Percentiles rank a stretch among this genome's conserved stretches.
Conservation (phyloP, 1,284 basidiomycete genomes). For the Rhodotorula sp. region DNA sequence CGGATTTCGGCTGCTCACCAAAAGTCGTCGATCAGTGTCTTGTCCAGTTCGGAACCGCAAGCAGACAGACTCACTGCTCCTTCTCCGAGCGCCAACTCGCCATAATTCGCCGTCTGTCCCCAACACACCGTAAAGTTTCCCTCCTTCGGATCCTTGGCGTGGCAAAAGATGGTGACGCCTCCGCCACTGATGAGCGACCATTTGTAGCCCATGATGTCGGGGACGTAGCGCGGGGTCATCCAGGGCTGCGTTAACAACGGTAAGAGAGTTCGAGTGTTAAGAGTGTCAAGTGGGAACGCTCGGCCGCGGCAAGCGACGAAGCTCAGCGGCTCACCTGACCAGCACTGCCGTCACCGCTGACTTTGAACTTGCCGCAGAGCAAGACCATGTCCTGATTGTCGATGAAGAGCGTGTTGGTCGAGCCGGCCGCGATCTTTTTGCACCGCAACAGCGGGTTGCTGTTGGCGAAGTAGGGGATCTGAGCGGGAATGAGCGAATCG, state of each 20-base stretch:
- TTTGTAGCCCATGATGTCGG: slow-evolving; percentile 66
- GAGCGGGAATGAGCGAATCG: slow-evolving; percentile 66
- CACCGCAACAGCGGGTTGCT: slow-evolving; percentile 66
- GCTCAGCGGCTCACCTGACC: slow-evolving; percentile 42
- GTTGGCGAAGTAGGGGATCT: slow-evolving; percentile 70
- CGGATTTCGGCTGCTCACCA: slow-evolving; percentile 66
- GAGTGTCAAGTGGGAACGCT: too few relatives aligned
- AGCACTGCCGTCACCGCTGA: slow-evolving; percentile 74
- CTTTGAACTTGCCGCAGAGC: slow-evolving; percentile 64
- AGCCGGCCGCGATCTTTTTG: slow-evolving; percentile 69
- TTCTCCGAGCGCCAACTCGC: slow-evolving; percentile 36
- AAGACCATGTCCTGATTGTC: slow-evolving; percentile 69
- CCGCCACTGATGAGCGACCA: slow-evolving; percentile 58
- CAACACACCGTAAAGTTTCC: slow-evolving; percentile 75
- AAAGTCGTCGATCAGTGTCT: too few relatives aligned
- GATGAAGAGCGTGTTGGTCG: slow-evolving; percentile 76
- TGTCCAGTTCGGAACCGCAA: too few relatives aligned
- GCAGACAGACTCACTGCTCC: slow-evolving; percentile 23
- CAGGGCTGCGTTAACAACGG: slow-evolving; percentile 58
- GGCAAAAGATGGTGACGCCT: slow-evolving; percentile 84
- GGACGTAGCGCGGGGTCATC: slow-evolving; percentile 74
- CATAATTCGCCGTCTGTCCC: slow-evolving; percentile 62
- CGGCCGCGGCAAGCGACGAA: neutral
- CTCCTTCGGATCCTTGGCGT: slow-evolving; percentile 63
- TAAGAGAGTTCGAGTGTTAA: neutral